Base-by-base conservation (phyloP, 306 rosid genomes). In the Delonix regia region DNA sequence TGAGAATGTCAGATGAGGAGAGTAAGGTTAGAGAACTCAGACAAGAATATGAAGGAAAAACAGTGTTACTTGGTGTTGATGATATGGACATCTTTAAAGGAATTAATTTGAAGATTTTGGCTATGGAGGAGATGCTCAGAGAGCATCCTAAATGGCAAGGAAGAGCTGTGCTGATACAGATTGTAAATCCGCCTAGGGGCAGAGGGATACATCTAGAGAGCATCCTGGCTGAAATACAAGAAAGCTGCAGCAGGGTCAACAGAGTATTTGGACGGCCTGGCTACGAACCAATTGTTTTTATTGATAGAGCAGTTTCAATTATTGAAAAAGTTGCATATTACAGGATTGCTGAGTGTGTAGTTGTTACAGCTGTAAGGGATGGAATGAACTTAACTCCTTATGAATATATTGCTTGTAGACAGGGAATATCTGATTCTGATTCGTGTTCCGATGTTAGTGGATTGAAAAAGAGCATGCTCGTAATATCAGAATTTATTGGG, bases 311-410 rank as follows among this genome's bases (percentile, higher is more conserved):
- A 2, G 87, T 92, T 79, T 79, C 95, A 22, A 76, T 87, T 71
- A 75, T 84, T 36, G 95, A 92, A 82, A 86, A 84, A 71, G 88
- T 90, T 81, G 89, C 90, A 25, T 90, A 85, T 84, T 87, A 87
- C 90, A 87, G 88, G 89, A 80, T 92, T 62, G 97, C 93, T 45
- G 97, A 92, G 84, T 92, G 95, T 77, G 95, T 90, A 51, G 89
- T 87, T 74, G 97, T 92, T 79, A 90, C 97, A 6, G 95, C 95
- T 47, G 92, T 92, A 76, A 86, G 97, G 84, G 97, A 92, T 83
- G 97, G 95, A 69, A 92, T 92, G 97, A 92, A 90, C 83, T 85
- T 92, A 41, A 90, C 85, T 80, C 95, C 97, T 36, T 92, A 92
- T 76, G 97, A 92, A 80, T 92, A 92, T 71, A 82, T 92, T n/a